These are phyloP conservation scores for Apiospora arundinis DNA, from an alignment of 2,329 filamentous ascomycete genomes.

Conservation along the genomic window DNA sequence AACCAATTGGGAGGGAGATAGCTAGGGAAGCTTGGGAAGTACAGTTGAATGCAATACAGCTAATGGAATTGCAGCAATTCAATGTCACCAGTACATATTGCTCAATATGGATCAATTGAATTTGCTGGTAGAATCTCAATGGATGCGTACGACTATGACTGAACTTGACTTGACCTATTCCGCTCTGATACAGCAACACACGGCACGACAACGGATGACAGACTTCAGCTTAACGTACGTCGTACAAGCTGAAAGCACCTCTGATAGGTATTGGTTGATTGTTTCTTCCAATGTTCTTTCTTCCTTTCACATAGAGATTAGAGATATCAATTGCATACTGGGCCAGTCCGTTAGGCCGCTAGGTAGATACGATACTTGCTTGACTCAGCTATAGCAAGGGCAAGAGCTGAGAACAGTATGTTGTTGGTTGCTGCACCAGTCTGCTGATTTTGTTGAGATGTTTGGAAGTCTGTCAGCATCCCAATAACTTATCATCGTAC, in stretches of 20 bases:
- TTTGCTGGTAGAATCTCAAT: no score
- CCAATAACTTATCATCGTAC: background rate
- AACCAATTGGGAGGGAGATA: background rate
- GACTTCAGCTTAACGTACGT: conserved; percentile 7
- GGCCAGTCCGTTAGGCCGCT: no score
- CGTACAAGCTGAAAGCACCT: background rate
- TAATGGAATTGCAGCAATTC: background rate
- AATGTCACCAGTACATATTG: background rate
- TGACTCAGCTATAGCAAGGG: background rate
- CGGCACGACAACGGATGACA: conserved; percentile 6
- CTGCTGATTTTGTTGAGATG: background rate
- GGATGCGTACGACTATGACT: background rate
- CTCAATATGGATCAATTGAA: background rate
- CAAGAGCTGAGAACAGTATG: background rate
- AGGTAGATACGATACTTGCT: background rate
- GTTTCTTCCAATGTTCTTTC: no score
- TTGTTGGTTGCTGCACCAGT: background rate
- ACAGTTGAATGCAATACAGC: conserved; percentile 13
- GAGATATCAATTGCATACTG: background rate
- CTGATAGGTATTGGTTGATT: no score
- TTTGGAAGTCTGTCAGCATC: background rate
- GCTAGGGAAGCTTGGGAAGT: background rate
- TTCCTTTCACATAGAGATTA: no score
- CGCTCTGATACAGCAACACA: conserved; percentile 1
- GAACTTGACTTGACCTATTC: background rate